Base-by-base conservation (phyloP, 352 stramenopile species). In the Phytophthora pinifolia region DNA sequence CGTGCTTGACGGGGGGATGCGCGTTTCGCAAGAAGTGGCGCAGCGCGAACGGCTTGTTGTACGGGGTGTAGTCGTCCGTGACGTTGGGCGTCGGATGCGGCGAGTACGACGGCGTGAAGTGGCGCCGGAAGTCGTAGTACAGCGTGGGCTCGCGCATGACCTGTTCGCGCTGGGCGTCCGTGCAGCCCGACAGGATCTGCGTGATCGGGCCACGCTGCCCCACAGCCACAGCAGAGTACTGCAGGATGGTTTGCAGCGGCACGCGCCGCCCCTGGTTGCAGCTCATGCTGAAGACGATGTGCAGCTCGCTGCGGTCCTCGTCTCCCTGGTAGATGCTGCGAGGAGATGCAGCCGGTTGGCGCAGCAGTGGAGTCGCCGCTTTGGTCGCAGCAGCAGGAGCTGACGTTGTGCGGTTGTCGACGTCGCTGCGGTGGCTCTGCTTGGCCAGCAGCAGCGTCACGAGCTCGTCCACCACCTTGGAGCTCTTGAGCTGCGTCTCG, bases 221-320 rank as follows among this genome's bases (percentile, higher is more conserved):
- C 7, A 73, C 72, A 4, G 46, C 54, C 27, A 62, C 65, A 25
- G 75, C 70, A 0, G 70, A 79, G 46, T 74, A 66, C 54, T 86
- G 72, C 44, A 86, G 41, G 17, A 79, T 63, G 13, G 62, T 78
- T 57, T 73, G 59, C 32, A 78, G 43, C 25, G 75, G 51, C 37
- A 74, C 44, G 1, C 75, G 72, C 48, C 71, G 57, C 4, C 56
- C 48, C 55, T 83, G 67, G 4, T 55, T 39, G 66, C 72, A 85
- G 47, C 67, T 72, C 54, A 74, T 81, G 52, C 72, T 83, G 59
- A 81, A 86, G 25, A 79, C 67, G 27, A 79, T 67, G 60, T 86
- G 75, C 8, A 76, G 41, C 41, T 77, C 65, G 49, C 46, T 70
- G 14, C 30, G 50, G 53, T 79, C 70, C 4, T 73, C 54, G 35